phyloP scores from a whole-genome alignment of 73 alveolate species.

The Stentor roeselii region DNA sequence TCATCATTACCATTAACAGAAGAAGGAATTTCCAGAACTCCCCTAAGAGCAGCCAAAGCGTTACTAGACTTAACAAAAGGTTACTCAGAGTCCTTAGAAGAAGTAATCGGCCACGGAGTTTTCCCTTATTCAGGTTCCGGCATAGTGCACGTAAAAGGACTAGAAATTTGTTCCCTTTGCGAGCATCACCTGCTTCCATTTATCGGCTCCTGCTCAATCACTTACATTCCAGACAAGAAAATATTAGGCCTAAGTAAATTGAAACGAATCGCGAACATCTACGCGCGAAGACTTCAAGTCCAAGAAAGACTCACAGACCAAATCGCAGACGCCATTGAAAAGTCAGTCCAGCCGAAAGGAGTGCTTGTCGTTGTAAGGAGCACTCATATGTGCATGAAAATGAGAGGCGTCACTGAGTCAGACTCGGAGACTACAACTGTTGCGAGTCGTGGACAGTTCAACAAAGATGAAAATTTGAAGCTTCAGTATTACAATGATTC shows the following conservation, averaged over 20 bases:
- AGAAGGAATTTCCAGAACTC: neutral
- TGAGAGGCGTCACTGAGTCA: constrained; percentile 22
- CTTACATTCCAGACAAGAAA: constrained; percentile 31
- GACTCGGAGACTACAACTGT: constrained; percentile 13
- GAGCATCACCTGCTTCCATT: constrained; percentile 43
- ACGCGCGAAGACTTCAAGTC: constrained; percentile 33
- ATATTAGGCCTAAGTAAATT: constrained; percentile 32
- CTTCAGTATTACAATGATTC: neutral
- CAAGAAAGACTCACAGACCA: constrained; percentile 37
- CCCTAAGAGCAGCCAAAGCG: constrained; percentile 30
- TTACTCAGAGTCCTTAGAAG: neutral
- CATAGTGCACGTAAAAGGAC: neutral
- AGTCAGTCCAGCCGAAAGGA: constrained; percentile 28
- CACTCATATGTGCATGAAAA: constrained; percentile 26
- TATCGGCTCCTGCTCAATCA: constrained; percentile 30
- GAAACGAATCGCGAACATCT: constrained; percentile 26
- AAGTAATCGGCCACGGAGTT: constrained; percentile 23
- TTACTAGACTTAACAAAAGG: constrained; percentile 17
- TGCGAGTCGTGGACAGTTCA: neutral
- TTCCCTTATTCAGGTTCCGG: constrained; percentile 14
- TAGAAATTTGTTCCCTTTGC: constrained; percentile 26
- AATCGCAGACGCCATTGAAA: constrained; percentile 33
- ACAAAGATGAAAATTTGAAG: neutral
- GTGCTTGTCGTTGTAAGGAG: constrained; percentile 23
- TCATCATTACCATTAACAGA: constrained; percentile 13